Conservation (phyloP, 2,329 filamentous ascomycete genomes). For the Botrytis sinoallii region DNA sequence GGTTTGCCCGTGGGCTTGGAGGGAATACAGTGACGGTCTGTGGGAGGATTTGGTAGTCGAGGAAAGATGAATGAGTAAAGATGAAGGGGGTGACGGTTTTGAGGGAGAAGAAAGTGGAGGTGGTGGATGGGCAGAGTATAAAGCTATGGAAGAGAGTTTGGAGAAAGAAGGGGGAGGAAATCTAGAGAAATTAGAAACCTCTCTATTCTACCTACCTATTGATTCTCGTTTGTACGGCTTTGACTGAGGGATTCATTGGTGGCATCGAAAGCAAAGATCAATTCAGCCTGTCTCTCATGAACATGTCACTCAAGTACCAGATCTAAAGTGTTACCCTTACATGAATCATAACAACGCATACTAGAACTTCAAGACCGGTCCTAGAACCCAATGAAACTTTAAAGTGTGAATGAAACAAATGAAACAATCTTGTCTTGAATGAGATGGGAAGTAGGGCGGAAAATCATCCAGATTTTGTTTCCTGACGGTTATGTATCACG, state of each 20-base stretch:
- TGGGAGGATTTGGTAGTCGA: background rate
- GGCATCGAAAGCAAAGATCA: background rate
- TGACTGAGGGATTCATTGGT: background rate
- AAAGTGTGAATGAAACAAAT: background rate
- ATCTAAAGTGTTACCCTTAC: background rate
- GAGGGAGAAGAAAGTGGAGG: background rate
- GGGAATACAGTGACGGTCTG: background rate
- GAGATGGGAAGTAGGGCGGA: background rate
- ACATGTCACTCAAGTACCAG: background rate
- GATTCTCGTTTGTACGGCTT: background rate
- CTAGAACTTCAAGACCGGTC: background rate
- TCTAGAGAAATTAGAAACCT: background rate
- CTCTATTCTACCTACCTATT: background rate
- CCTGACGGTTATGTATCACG: background rate
- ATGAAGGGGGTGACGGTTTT: background rate
- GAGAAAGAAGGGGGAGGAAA: background rate
- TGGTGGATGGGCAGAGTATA: background rate
- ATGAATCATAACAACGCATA: background rate
- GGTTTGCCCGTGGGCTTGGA: background rate
- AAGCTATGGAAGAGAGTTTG: background rate
- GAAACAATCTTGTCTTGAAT: background rate
- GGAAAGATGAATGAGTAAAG: too few relatives aligned
- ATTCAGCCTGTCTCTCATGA: background rate
- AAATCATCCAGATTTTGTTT: background rate
- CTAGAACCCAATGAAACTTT: background rate